Percentiles rank a stretch among this genome's conserved stretches.
Evolutionary conservation across 306 rosid species (phyloP).

Genomic region (Macrotyloma uniflorum): DNA sequence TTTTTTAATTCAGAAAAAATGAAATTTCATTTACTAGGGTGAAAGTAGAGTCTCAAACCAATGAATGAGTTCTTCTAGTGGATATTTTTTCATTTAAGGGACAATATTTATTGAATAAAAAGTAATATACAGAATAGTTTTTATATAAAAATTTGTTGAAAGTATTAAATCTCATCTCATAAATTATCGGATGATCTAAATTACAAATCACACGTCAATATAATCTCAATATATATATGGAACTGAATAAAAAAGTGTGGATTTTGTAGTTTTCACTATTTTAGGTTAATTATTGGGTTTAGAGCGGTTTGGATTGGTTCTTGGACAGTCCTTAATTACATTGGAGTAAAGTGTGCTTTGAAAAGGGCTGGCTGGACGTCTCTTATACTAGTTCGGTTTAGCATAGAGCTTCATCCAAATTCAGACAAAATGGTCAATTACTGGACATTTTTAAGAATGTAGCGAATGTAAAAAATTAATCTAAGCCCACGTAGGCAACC

Average conservation of each 20-base stretch:
- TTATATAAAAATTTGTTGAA: background rate
- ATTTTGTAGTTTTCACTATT: background rate
- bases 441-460: background rate
- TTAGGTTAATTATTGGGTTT: background rate
- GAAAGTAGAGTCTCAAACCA: background rate
- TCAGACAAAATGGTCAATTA: background rate
- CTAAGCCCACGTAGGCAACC: background rate
- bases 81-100: background rate
- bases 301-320: background rate
- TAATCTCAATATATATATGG: background rate
- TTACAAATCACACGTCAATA: background rate
- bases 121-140: background rate
- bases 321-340: background rate
- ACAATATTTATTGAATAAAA: background rate
- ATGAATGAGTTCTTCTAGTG: background rate
- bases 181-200: background rate
- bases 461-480: background rate
- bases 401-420: constrained; percentile 2
- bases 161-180: background rate
- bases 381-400: background rate
- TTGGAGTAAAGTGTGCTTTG: too few species aligned
- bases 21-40: background rate
- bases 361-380: too few species aligned
- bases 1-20: background rate
- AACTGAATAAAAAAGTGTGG: background rate